Conservation (phyloP, 225 moss, liverwort and hornwort genomes). For the Sphagnum contortum region DNA sequence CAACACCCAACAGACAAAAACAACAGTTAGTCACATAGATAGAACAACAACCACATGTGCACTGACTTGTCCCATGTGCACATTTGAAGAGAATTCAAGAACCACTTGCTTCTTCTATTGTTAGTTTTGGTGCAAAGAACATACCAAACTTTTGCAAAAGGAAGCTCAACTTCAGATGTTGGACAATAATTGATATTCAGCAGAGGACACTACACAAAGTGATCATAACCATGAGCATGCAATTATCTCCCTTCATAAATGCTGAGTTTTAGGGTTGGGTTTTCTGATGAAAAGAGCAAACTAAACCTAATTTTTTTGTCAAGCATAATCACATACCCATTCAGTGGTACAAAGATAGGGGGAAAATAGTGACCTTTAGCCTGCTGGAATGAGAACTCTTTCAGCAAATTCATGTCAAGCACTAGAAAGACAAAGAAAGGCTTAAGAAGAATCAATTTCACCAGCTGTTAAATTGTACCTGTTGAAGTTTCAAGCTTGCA, state of each 20-base stretch:
- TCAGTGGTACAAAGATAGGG: too few relatives aligned
- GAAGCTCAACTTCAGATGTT: slow-evolving; percentile 74
- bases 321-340: too few relatives aligned
- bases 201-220: slow-evolving; percentile 58
- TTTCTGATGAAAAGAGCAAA: too few relatives aligned
- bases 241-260: neutral
- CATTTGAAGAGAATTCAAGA: neutral
- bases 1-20: neutral
- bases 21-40: neutral
- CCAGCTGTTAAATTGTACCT: slow-evolving; percentile 15
- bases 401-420: too few relatives aligned
- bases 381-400: too few relatives aligned
- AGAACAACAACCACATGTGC: too few relatives aligned
- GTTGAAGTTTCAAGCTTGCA: slow-evolving; percentile 45
- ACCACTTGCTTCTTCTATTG: too few relatives aligned
- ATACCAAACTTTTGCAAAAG: slow-evolving; percentile 60
- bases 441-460: too few relatives aligned
- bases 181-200: slow-evolving; percentile 98
- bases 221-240: neutral
- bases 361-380: too few relatives aligned
- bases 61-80: neutral
- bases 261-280: neutral
- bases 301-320: too few relatives aligned
- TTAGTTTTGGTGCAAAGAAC: neutral
- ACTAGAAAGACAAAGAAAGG: too few relatives aligned